A percentile compares a stretch with the other conserved stretches of the same genome.
phyloP scores from a whole-genome alignment of 768 basidiomycete species.

The Agaricus blazei region DNA sequence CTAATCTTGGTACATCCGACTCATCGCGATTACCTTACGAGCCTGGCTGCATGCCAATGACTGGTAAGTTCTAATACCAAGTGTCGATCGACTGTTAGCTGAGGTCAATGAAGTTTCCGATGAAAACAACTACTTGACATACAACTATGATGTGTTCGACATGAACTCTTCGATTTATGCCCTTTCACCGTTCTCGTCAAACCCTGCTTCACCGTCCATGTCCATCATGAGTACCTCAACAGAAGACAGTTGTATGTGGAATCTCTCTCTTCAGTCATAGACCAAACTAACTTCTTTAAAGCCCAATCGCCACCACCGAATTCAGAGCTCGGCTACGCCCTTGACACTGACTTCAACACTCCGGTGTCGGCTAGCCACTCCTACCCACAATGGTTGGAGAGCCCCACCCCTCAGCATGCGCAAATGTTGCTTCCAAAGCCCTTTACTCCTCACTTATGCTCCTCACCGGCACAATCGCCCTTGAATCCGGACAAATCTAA shows the following conservation, averaged over 20 bases:
- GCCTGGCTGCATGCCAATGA: background rate
- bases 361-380: constrained; percentile 13
- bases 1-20: background rate
- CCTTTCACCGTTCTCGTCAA: constrained; percentile 2
- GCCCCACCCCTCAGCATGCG: constrained; percentile 11
- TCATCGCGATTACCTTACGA: constrained; percentile 3
- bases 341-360: constrained; percentile 27
- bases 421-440: constrained; percentile 10
- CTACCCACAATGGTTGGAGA: constrained; percentile 8
- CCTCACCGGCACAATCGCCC: constrained; percentile 22
- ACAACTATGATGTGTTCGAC: constrained; percentile 21
- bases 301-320: constrained; percentile 25
- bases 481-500: constrained; percentile 21
- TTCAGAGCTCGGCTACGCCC: constrained; percentile 26
- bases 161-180: constrained; percentile 18
- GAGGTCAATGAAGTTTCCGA: constrained; percentile 11
- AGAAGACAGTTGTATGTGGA: constrained; percentile 26
- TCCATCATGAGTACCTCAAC: constrained; percentile 27
- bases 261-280: background rate
- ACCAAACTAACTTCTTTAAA: constrained; percentile 15
- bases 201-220: constrained; percentile 21
- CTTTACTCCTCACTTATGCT: constrained; percentile 16
- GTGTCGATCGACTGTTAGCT: background rate
- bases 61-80: constrained; percentile 1
- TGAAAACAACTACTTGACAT: constrained; percentile 17